These are phyloP conservation scores for Hirschfeldia incana DNA, from an alignment of 345 rosid genomes.

Conservation along the genomic window DNA sequence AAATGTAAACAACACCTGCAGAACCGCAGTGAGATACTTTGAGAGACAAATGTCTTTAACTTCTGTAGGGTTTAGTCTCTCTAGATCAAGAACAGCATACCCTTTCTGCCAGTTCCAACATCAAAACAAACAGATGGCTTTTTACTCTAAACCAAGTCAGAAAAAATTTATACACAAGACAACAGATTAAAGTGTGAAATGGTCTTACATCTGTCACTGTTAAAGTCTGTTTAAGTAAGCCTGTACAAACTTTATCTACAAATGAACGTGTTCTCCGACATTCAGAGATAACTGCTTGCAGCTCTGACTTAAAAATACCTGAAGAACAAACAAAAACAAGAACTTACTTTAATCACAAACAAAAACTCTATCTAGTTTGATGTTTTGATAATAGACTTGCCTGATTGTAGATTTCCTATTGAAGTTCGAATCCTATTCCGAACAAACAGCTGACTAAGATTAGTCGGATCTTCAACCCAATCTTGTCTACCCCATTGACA, in stretches of 20 bases:
- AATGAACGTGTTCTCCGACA: slow-evolving; percentile 68
- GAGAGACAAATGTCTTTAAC: slow-evolving; percentile 63
- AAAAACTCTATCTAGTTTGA: background rate
- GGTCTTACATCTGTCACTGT: slow-evolving; percentile 61
- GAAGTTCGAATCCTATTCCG: slow-evolving; percentile 83
- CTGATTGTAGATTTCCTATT: slow-evolving; percentile 55
- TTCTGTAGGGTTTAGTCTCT: slow-evolving; percentile 56
- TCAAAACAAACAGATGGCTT: background rate
- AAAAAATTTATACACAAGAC: background rate
- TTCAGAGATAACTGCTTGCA: slow-evolving; percentile 62
- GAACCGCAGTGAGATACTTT: slow-evolving; percentile 59
- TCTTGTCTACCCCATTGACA: slow-evolving; percentile 52
- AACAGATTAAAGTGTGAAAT: slow-evolving; percentile 7
- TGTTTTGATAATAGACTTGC: slow-evolving; percentile 45
- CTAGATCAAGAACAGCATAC: slow-evolving; percentile 70
- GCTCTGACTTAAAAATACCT: slow-evolving; percentile 67
- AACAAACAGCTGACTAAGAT: slow-evolving; percentile 65
- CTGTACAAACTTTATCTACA: slow-evolving; percentile 57
- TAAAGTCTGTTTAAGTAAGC: slow-evolving; percentile 56
- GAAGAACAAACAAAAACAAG: slow-evolving; percentile 17
- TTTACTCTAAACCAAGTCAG: slow-evolving; percentile 3
- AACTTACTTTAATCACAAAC: slow-evolving; percentile 9
- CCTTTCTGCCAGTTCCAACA: slow-evolving; percentile 55
- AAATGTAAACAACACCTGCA: slow-evolving; percentile 56
- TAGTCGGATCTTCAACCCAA: slow-evolving; percentile 96